Evolutionary conservation across 2,329 filamentous ascomycete genomes (phyloP).

Genomic region (Neopestalotiopsis sp.): DNA sequence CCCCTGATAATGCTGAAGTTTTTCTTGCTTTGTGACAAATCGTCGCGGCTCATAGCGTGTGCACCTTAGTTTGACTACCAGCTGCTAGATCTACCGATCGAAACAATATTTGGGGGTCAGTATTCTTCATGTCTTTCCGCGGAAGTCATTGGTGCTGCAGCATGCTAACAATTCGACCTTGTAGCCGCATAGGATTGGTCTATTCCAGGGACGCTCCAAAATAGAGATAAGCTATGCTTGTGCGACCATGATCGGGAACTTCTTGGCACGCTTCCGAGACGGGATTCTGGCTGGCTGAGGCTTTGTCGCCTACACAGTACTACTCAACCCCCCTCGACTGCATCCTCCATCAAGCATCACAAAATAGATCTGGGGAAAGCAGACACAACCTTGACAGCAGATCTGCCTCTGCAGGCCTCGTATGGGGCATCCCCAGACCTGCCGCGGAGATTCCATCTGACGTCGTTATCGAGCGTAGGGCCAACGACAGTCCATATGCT

Average conservation of each 20-base stretch:
- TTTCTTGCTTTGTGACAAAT: conserved; percentile 12
- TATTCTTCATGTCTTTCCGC: background rate
- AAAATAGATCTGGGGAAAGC: background rate
- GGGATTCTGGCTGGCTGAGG: background rate
- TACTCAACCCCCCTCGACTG: background rate
- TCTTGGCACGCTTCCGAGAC: background rate
- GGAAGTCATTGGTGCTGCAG: background rate
- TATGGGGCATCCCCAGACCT: conserved; percentile 6
- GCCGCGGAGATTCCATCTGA: conserved; percentile 15
- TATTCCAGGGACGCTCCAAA: background rate
- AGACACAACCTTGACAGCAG: background rate
- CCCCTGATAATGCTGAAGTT: background rate
- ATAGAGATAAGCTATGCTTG: background rate
- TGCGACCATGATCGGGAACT: background rate
- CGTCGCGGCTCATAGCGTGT: conserved; percentile 5
- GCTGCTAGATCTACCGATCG: background rate
- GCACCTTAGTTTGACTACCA: conserved; percentile 7
- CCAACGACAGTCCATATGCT: conserved; percentile 29
- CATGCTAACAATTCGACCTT: background rate
- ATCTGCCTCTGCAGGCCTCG: background rate
- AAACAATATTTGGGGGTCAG: background rate
- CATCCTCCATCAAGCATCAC: background rate
- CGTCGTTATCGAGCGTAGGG: conserved; percentile 13
- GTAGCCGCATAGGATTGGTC: background rate
- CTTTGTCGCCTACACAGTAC: background rate